These are phyloP conservation scores for Pseudogymnoascus sp. DNA, from an alignment of 2,329 filamentous ascomycete species.

Conservation along the genomic window DNA sequence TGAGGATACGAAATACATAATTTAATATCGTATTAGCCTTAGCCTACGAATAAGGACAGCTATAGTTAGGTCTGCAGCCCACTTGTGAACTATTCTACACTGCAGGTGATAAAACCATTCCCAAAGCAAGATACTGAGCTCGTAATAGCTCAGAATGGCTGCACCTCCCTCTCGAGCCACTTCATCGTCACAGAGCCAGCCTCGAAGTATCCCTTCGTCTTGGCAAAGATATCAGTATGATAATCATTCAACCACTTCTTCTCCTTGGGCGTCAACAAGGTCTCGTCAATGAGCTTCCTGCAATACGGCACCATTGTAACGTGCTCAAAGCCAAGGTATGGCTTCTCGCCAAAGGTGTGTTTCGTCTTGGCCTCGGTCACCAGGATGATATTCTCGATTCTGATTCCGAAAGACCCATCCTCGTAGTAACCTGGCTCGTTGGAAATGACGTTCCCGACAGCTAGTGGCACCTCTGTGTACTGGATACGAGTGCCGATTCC, in stretches of 20 bases:
- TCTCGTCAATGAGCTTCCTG: constrained; percentile 72
- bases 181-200: constrained; percentile 61
- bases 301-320: constrained; percentile 97
- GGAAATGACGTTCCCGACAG: constrained; percentile 89
- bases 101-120: neutral
- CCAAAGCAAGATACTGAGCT: neutral
- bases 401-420: constrained; percentile 87
- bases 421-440: constrained; percentile 97
- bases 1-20: neutral
- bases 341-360: constrained; percentile 85
- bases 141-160: constrained; percentile 36
- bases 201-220: constrained; percentile 71
- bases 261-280: constrained; percentile 64
- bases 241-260: constrained; percentile 83
- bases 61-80: neutral
- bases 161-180: constrained; percentile 86
- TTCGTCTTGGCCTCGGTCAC: constrained; percentile 81
- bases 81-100: constrained; percentile 4
- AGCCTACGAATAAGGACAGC: neutral
- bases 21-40: constrained; percentile 4
- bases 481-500: constrained; percentile 89
- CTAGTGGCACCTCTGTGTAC: constrained; percentile 82
- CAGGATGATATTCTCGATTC: constrained; percentile 93
- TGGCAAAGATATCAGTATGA: constrained; percentile 70
- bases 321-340: constrained; percentile 90